Percentiles rank a stretch among this genome's conserved stretches.
These are phyloP conservation scores for Hypomyces perniciosus DNA, from an alignment of 2,329 filamentous ascomycete genomes.

Conservation along the genomic window DNA sequence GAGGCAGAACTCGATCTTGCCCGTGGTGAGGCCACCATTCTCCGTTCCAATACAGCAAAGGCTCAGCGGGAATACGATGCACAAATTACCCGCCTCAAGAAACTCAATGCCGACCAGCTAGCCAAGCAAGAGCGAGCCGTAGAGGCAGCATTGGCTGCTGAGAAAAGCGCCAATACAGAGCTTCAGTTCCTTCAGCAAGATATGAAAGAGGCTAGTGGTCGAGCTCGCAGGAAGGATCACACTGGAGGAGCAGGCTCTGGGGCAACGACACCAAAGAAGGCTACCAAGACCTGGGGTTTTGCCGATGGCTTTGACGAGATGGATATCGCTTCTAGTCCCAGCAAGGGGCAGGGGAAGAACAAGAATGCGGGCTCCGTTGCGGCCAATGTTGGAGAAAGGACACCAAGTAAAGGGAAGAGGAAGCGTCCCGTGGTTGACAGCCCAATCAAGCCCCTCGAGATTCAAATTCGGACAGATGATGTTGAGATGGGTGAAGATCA, in stretches of 20 bases:
- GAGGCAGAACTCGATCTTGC: conserved; percentile 55
- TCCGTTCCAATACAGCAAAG: conserved; percentile 64
- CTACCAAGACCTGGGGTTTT: conserved; percentile 49
- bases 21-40: conserved; percentile 66
- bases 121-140: conserved; percentile 58
- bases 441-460: conserved; percentile 57
- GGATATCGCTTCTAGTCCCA: conserved; percentile 49
- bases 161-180: conserved; percentile 61
- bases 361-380: conserved; percentile 38
- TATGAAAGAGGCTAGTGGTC: conserved; percentile 52
- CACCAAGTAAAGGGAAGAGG: conserved; percentile 63
- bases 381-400: conserved; percentile 43
- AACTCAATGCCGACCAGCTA: conserved; percentile 57
- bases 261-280: conserved; percentile 55
- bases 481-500: conserved; percentile 30
- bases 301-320: conserved; percentile 74
- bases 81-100: conserved; percentile 55
- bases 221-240: conserved; percentile 41
- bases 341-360: conserved; percentile 39
- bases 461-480: conserved; percentile 40
- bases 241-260: conserved; percentile 19
- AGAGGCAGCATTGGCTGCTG: conserved; percentile 58
- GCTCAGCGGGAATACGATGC: conserved; percentile 56
- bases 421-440: conserved; percentile 63
- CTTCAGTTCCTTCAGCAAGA: conserved; percentile 69